Percentiles rank a stretch among this genome's conserved stretches.
These are phyloP conservation scores for Phytophthora citrophthora DNA, from an alignment of 352 stramenopile species.

Conservation along the genomic window DNA sequence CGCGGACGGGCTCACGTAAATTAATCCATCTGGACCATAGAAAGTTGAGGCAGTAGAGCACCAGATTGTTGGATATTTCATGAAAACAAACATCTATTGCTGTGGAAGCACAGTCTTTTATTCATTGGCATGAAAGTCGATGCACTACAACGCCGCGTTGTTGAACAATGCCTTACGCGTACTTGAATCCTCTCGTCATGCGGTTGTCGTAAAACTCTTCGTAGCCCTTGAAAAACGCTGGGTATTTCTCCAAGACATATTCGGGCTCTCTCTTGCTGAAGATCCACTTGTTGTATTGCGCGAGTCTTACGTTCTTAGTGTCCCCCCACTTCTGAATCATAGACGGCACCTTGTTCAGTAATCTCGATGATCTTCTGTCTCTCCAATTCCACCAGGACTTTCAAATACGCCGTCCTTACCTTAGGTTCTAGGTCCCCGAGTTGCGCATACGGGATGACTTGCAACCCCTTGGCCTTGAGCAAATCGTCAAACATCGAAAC, in stretches of 20 bases:
- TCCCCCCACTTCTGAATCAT: too few species aligned
- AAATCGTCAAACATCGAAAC: background rate
- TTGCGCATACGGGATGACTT: background rate
- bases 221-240: background rate
- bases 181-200: background rate
- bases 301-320: background rate
- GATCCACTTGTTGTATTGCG: background rate
- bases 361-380: background rate
- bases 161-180: background rate
- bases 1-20: slow-evolving; percentile 35
- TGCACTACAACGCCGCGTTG: too few species aligned
- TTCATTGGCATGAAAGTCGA: too few species aligned
- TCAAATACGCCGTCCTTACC: background rate
- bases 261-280: background rate
- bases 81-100: too few species aligned
- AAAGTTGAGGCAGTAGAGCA: too few species aligned
- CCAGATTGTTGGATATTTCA: too few species aligned
- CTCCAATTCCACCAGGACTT: background rate
- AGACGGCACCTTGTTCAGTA: too few species aligned
- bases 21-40: slow-evolving; percentile 22
- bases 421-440: background rate
- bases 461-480: background rate
- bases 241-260: background rate
- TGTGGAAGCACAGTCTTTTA: too few species aligned
- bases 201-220: background rate